Conservation (phyloP, 164 flowering plant species). For the Liriodendron chinense region DNA sequence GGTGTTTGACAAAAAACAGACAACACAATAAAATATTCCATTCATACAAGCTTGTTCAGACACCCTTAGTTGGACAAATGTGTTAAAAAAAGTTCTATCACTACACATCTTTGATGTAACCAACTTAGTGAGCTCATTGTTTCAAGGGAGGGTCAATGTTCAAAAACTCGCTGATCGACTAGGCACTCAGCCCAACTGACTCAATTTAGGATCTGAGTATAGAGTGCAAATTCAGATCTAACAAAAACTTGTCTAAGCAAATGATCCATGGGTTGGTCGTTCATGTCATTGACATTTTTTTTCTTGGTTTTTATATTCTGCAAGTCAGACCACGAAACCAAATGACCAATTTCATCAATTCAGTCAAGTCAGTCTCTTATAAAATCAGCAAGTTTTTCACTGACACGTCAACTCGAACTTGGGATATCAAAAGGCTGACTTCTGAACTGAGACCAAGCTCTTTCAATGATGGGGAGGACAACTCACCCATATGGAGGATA, state of each 20-base stretch:
- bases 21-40: too few species aligned
- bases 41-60: too few species aligned
- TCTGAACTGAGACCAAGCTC: neutral
- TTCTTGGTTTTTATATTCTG: neutral
- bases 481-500: conserved; percentile 86
- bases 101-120: neutral
- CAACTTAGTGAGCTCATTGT: neutral
- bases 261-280: neutral
- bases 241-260: neutral
- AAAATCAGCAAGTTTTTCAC: neutral
- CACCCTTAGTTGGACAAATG: neutral
- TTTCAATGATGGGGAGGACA: neutral
- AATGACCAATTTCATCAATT: too few species aligned
- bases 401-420: neutral
- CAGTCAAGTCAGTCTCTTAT: neutral
- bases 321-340: too few species aligned
- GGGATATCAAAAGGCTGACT: neutral
- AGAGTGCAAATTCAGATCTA: neutral
- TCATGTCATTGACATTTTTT: too few species aligned
- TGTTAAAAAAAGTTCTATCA: neutral
- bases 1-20: too few species aligned
- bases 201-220: neutral
- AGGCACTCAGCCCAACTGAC: neutral
- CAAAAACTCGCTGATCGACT: neutral
- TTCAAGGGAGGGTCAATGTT: neutral